Conservation (phyloP, 169 alveolate genomes). For the Babesia divergens region DNA sequence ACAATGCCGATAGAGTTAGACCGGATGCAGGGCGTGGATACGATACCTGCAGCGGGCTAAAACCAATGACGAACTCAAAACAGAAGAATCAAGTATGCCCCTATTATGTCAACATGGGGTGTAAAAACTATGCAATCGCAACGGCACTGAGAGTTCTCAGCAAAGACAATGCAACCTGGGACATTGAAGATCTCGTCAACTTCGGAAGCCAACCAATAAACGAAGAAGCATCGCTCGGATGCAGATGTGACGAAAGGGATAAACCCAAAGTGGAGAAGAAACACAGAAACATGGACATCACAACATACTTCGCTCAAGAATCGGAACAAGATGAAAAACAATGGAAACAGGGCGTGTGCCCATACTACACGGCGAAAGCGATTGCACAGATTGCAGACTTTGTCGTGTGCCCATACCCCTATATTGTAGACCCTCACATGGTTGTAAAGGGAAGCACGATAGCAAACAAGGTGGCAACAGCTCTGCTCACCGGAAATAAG, state of each 20-base stretch:
- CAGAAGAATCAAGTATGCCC: conserved; percentile 8
- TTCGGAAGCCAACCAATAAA: not conserved
- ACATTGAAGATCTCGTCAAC: conserved; percentile 27
- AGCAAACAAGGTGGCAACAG: conserved; percentile 2
- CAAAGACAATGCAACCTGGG: conserved; percentile 23
- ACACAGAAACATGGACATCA: not conserved
- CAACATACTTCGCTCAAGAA: not conserved
- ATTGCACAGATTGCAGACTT: conserved; percentile 47
- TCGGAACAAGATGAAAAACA: not conserved
- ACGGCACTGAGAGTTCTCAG: conserved; percentile 17
- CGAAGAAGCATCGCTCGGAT: not conserved
- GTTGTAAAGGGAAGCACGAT: conserved; percentile 30
- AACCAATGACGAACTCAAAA: not conserved
- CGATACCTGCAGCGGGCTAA: conserved; percentile 24
- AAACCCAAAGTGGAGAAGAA: not conserved
- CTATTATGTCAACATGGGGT: conserved; percentile 39
- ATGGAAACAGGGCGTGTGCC: conserved; percentile 34
- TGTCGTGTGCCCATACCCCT: conserved; percentile 52
- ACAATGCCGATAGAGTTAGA: conserved; percentile 10
- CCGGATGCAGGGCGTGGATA: not conserved
- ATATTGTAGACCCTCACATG: conserved; percentile 11
- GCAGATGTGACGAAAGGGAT: not conserved
- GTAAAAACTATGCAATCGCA: conserved; percentile 12
- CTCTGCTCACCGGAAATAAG: conserved; percentile 57
- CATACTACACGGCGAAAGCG: conserved; percentile 53